Evolutionary conservation across 352 stramenopile genomes (phyloP).

Genomic region (Phytophthora multivora): DNA sequence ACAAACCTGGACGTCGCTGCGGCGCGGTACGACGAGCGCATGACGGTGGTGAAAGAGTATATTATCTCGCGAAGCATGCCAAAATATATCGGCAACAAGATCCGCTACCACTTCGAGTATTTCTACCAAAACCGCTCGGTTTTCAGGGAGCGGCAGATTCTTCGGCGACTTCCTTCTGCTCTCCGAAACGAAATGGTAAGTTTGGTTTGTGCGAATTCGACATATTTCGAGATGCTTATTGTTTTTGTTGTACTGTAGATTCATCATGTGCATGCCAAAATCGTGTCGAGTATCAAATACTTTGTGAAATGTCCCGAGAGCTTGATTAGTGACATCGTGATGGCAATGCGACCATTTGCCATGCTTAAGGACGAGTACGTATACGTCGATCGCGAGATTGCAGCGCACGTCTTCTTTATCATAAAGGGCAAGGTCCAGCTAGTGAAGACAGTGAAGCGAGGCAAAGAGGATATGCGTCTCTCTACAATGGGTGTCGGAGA

Average conservation of each 20-base stretch:
- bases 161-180: slow-evolving; percentile 67
- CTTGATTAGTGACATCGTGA: slow-evolving; percentile 84
- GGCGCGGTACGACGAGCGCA: slow-evolving; percentile 75
- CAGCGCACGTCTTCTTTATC: slow-evolving; percentile 84
- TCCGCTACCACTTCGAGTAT: slow-evolving; percentile 85
- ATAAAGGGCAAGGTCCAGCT: slow-evolving; percentile 77
- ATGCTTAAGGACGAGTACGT: slow-evolving; percentile 81
- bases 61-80: slow-evolving; percentile 81
- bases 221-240: neutral
- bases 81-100: slow-evolving; percentile 72
- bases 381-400: slow-evolving; percentile 84
- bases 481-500: slow-evolving; percentile 54
- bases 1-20: slow-evolving; percentile 80
- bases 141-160: slow-evolving; percentile 76
- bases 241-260: slow-evolving; percentile 48
- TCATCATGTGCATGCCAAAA: slow-evolving; percentile 72
- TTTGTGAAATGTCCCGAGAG: slow-evolving; percentile 79
- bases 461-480: slow-evolving; percentile 54
- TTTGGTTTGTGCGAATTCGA: neutral
- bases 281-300: slow-evolving; percentile 74
- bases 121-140: slow-evolving; percentile 87
- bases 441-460: slow-evolving; percentile 53
- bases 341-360: slow-evolving; percentile 79
- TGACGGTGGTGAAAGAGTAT: slow-evolving; percentile 88
- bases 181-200: slow-evolving; percentile 84